Evolutionary conservation across 257 asterid genomes (phyloP), one percentile per base, ranked within the genome.

Genomic region (Solanum tacnaense): DNA sequence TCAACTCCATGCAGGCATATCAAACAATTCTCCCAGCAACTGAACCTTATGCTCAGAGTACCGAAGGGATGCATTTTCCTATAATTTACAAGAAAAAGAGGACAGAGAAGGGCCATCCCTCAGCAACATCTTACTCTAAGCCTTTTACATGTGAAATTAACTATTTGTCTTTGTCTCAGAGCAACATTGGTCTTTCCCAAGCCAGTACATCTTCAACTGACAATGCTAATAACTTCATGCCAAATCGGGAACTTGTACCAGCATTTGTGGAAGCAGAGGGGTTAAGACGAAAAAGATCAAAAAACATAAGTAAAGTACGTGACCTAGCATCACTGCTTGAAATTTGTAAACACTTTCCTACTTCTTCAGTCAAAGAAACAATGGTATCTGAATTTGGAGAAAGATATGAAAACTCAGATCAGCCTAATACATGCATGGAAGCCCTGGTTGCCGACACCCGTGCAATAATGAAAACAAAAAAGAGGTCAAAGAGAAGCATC

Each of bases 61-160:
- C 86, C 86, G 90, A 91, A 10, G 91, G 90, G 89, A 88, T 91
- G 92, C 90, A 90, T 83, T 94, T 93, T 90, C 96, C 98, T 62
- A 76, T 87, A 73, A 94, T 89, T 75, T 92, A 56, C 85, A 94
- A 94, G 94, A 97, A 92, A 88, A 95, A 87, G 92, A 94, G 98
- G 91, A 93, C 92, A 7, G 94, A 91, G 89, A 93, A 91, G 91
- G 86, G 86, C 49, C 88, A 90, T 16, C 85, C 67, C 88, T 74
- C 91, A 58, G 92, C 88, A 72, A 65, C 91, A 73, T 90, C 93
- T 88, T 87, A 89, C 91, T 81, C 44, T 68, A 88, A 86, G 44
- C 84, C 70, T 25, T 87, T 88, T 84, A 29, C 90, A 67, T 49
- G 93, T 72, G 87, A 89, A 41, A 49, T 92, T 72, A 85, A 74